phyloP scores from a whole-genome alignment of 2,329 filamentous ascomycete genomes.

The Trichoderma asperellum region DNA sequence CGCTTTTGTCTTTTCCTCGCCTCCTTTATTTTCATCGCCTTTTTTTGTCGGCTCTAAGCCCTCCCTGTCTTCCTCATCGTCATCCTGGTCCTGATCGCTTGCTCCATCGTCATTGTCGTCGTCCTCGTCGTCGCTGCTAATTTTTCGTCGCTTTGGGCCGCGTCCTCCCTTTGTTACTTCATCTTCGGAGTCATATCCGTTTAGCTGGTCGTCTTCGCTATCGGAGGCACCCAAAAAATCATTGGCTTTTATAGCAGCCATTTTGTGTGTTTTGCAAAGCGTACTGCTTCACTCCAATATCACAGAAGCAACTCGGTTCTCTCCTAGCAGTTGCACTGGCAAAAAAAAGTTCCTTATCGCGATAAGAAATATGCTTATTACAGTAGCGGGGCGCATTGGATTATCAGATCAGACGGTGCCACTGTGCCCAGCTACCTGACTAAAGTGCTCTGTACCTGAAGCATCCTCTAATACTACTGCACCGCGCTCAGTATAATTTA shows the following conservation, averaged over 20 bases:
- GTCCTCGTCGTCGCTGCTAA: constrained; percentile 48
- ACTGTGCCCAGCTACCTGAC: not conserved
- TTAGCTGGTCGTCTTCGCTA: constrained; percentile 61
- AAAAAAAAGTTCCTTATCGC: constrained; percentile 35
- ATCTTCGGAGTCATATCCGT: constrained; percentile 70
- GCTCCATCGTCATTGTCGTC: constrained; percentile 41
- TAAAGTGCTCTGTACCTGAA: not conserved
- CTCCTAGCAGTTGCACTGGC: not conserved
- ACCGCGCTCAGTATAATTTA: not conserved
- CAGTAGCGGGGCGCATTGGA: constrained; percentile 17
- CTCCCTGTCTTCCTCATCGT: constrained; percentile 37
- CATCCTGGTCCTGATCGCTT: constrained; percentile 42
- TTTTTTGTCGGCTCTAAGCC: constrained; percentile 35
- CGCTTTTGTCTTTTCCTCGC: constrained; percentile 30
- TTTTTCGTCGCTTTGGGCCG: constrained; percentile 66
- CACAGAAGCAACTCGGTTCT: not conserved
- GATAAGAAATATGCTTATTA: constrained; percentile 18
- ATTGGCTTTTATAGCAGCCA: constrained; percentile 72
- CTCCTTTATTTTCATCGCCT: constrained; percentile 31
- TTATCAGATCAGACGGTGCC: not conserved
- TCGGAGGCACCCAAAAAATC: constrained; percentile 67
- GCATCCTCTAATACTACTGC: not conserved
- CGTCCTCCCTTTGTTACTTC: constrained; percentile 68
- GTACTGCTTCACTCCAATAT: not conserved
- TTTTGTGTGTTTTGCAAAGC: constrained; percentile 39